A percentile compares a stretch with the other conserved stretches of the same genome.
These are phyloP conservation scores for Globisporangium mamillatum DNA, from an alignment of 352 stramenopile genomes.

Conservation along the genomic window DNA sequence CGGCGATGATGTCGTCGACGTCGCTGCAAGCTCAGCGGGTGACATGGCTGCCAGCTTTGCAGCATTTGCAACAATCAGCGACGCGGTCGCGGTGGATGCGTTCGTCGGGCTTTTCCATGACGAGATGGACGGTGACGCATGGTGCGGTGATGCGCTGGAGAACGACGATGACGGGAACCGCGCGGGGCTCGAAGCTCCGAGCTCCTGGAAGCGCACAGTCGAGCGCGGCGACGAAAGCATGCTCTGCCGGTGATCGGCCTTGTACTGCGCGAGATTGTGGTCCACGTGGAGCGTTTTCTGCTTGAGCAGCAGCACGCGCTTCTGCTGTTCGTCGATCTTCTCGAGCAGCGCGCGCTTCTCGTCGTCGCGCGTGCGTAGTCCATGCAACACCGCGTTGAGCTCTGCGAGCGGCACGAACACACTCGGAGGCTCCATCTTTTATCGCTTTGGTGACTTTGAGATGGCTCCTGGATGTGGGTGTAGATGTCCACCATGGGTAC, in stretches of 20 bases:
- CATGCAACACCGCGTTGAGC: slow-evolving; percentile 36
- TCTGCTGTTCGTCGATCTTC: slow-evolving; percentile 33
- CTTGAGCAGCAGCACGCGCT: slow-evolving; percentile 36
- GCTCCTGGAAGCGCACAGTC: slow-evolving; percentile 3
- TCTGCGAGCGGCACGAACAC: slow-evolving; percentile 44
- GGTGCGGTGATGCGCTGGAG: slow-evolving; percentile 13
- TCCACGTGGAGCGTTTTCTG: slow-evolving; percentile 42
- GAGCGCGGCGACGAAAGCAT: slow-evolving; percentile 14
- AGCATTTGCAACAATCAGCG: not conserved
- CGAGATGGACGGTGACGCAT: not conserved
- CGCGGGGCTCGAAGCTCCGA: not conserved
- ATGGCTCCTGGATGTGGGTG: not conserved
- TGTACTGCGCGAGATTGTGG: slow-evolving; percentile 43
- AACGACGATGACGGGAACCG: slow-evolving; percentile 10
- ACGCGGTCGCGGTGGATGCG: not conserved
- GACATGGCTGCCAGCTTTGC: slow-evolving; percentile 3
- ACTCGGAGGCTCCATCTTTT: slow-evolving; percentile 5
- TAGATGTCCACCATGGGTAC: not conserved
- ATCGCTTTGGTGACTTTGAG: not conserved
- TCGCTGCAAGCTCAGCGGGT: not conserved
- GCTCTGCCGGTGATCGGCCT: slow-evolving; percentile 43
- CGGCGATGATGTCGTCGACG: not conserved
- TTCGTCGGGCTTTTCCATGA: not conserved
- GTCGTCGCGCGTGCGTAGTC: slow-evolving; percentile 31
- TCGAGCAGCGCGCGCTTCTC: slow-evolving; percentile 36